Evolutionary conservation across 1,284 basidiomycete genomes (phyloP), one percentile per base, ranked within the genome.

Genomic region (Malassezia yamatoensis): DNA sequence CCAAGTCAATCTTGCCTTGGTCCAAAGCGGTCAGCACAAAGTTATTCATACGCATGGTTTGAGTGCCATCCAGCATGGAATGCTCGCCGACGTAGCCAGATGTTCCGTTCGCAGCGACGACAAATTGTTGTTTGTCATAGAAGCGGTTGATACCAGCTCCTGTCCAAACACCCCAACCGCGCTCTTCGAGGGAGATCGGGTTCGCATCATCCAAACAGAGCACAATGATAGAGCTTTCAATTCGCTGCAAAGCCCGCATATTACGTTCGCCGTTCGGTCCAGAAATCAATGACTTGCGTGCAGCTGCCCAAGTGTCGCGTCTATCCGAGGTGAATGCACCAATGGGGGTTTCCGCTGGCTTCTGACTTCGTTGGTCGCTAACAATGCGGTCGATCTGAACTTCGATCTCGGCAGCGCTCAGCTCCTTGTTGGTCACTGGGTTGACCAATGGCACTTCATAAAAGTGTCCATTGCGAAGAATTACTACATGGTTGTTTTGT

Each of bases 21-120:
- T 83, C 83, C 43, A 96, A 78, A 0, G 85, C 82, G 13, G 83
- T 87, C 41, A 96, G 78, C 52, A 90, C 79, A 76, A 91, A 99
- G 76, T 99, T 93, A 79, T 94, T 96, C 80, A 96, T 78, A 53
- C 93, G 85, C 34, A 96, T 79, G 0, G 93, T 96, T 0, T 93
- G 88, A 0, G 90, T 96, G 43, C 93, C 93, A 72, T 96, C 93
- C 87, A 91, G 88, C 74, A 87, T 89, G 12, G 87, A 89, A 76
- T 93, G 89, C 76, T 93, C 90, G 51, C 90, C 90, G 81, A 90
- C 85, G 65, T 94, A 99, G 1, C 89, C 93, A 29, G 88, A 89
- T 58, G 90, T 87, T 52, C 90, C 94, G 87, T 94, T 36, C 94
- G 87, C 59, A 15, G 63, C 63, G 13, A 70, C 62, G 47, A 72